Evolutionary conservation across 768 basidiomycete species (phyloP), one percentile per base, ranked within the genome.

Genomic region (Pisolithus microcarpus): DNA sequence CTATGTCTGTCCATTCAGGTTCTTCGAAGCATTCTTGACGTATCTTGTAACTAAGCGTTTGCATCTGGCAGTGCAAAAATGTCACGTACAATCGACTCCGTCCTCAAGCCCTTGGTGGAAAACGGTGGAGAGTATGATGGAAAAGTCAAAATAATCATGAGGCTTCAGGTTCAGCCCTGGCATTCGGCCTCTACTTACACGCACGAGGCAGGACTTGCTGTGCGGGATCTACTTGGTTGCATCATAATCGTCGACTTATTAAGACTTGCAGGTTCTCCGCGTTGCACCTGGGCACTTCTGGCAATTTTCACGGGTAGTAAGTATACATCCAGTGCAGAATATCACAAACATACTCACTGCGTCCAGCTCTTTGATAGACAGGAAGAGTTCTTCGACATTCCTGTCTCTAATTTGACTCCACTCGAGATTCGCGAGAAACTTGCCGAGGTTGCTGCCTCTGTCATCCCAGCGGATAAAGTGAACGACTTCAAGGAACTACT

Each of bases 1-100:
- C 67, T 91, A 87, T 65, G 87, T 90, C 58, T 93, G 90, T 58
- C 89, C 89, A 1, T 91, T 73, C 75, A 88, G 85, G 84, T 83
- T 37, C 23, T 16, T 8, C 10, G 31, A 4, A 13, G 16, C 23
- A 52, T 4, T 2, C 23, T 34, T 10, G 9, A 28, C 50, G 16
- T 44, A 4, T 0, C 21, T 7, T 19, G 8, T 2, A 4, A 4
- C 3, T 16, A 34, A 3, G 34, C 46, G 56, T 18, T 16, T 13
- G 26, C 43, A 37, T 8, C 15, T 38, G 34, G 13, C 54, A 84
- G 85, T 55, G 79, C 78, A 13, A 87, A 85, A 66, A 59, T 86
- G 43, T 71, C 81, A 9, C 66, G 74, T 26, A 72, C 76, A 19
- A 77, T 91, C 48, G 78, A 89, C 50, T 68, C 55, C 8, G 70